phyloP scores from a whole-genome alignment of 768 basidiomycete species.

The Leucocoprinus leucothites region DNA sequence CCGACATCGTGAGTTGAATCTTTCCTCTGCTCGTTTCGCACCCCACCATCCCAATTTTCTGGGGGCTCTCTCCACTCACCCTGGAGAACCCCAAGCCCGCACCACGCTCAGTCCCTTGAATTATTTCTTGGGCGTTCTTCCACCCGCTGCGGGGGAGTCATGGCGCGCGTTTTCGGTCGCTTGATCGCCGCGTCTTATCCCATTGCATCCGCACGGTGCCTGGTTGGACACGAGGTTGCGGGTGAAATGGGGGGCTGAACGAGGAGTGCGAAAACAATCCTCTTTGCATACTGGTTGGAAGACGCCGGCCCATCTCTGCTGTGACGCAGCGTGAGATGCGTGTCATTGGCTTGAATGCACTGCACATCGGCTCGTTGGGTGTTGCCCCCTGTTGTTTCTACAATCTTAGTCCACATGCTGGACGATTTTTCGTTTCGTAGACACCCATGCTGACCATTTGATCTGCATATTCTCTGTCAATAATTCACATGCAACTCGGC shows the following conservation, averaged over 20 bases:
- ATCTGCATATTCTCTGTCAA: slow-evolving; percentile 48
- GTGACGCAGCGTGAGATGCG: slow-evolving; percentile 67
- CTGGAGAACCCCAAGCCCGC: slow-evolving; percentile 95
- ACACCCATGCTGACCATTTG: slow-evolving; percentile 64
- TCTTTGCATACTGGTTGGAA: slow-evolving; percentile 39
- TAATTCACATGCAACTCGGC: slow-evolving; percentile 20
- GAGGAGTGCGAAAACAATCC: slow-evolving; percentile 78
- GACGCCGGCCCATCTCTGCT: slow-evolving; percentile 53
- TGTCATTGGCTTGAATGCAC: slow-evolving; percentile 39
- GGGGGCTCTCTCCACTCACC: slow-evolving; percentile 92
- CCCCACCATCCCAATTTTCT: slow-evolving; percentile 96
- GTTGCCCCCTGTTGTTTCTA: slow-evolving; percentile 51
- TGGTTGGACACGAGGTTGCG: slow-evolving; percentile 86
- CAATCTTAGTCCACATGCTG: slow-evolving; percentile 21
- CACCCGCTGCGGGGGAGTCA: slow-evolving; percentile 62
- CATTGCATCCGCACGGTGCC: slow-evolving; percentile 62
- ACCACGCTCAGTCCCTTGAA: slow-evolving; percentile 71
- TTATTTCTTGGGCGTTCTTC: slow-evolving; percentile 79
- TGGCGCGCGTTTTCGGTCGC: slow-evolving; percentile 88
- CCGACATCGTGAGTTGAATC: slow-evolving; percentile 89
- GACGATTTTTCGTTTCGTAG: slow-evolving; percentile 25
- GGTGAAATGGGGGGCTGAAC: slow-evolving; percentile 99
- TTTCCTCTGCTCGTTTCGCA: slow-evolving; percentile 92
- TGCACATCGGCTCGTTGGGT: slow-evolving; percentile 61
- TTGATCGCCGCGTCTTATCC: slow-evolving; percentile 81